Base-by-base conservation (phyloP, 352 stramenopile genomes). In the Globisporangium nagaii region DNA sequence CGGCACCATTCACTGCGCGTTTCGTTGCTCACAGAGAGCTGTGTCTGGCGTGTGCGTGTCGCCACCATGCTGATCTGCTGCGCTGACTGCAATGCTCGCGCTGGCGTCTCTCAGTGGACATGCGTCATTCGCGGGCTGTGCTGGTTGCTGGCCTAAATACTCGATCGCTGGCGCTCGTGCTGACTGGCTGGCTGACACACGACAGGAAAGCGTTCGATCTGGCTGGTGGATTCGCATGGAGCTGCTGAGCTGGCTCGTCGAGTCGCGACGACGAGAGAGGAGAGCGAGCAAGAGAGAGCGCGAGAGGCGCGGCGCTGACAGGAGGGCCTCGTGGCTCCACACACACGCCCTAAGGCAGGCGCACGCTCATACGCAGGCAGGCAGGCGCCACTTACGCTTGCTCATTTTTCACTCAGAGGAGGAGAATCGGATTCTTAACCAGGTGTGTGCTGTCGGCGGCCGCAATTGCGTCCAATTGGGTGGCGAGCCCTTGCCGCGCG, bases 331-430 rank as follows among this genome's bases (percentile, higher is more conserved):
- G n/a, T n/a, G n/a, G 25, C 40, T 2, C 4, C 40, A 31, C 6
- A 4, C 20, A 47, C 40, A 30, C 20, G 20, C 20, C n/a, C 40
- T 17, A 9, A 31, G 13, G 25, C 45, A 31, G 28, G 30, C 24
- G 13, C 28, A 41, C 32, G 20, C 12, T 24, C 19, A 19, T 35
- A 17, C 3, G 28, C 25, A 41, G 25, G 12, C 25, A 52, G 43
- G 37, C 44, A 41, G 35, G 22, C 27, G 32, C 31, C 56, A 90
- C 76, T 76, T 88, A 90, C 80, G 80, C 73, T 90, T 90, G 70
- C 62, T 77, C 80, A 90, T 90, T 82, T 85, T 85, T 78, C 77
- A 83, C 73, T 86, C 78, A 79, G 63, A 88, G 71, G 44, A 61
- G 54, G 48, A 61, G 80, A 90, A 86, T 78, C 58, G 65, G 68